Evolutionary conservation across 352 stramenopile species (phyloP), one percentile per base, ranked within the genome.

Genomic region (Globisporangium uncinulatum): DNA sequence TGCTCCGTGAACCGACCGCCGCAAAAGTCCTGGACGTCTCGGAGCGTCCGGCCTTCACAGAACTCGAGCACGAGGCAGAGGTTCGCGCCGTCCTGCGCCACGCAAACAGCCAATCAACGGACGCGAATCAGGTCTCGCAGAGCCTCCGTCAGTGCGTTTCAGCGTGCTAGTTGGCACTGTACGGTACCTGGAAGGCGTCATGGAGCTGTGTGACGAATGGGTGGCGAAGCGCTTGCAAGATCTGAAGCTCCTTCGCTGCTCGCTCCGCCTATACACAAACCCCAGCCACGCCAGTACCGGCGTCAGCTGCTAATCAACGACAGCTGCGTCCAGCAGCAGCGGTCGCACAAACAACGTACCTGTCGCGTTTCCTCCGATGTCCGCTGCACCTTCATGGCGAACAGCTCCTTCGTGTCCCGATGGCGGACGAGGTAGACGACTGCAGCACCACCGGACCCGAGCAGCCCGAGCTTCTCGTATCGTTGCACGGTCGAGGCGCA

Each of bases 381-480:
- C 44, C 46, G 51, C 52, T 68, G 61, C 24, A 73, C 50, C 54
- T 76, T 76, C 51, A 76, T 67, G 2, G 68, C 68, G 47, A 56
- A 70, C 24, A 71, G 46, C 57, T 55, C 15, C 4, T 21, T 39
- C 10, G 54, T 63, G 29, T 17, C 21, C 2, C 43, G 52, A 44
- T 73, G 61, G 9, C 68, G 61, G 43, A 66, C 68, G n/a, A 76
- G 65, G 20, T 66, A 71, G 19, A 76, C 68, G 17, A 65, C 60
- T 1, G 65, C 68, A 4, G 66, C 54, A 29, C 68, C 65, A 4
- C 68, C 68, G 0, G 55, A 51, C n/a, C 64, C 67, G 3, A 75
- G 51, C 31, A 71, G 56, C 29, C 61, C 64, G 17, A 76, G 50
- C 10, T 58, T 58, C 56, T 76, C 68, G 50, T 70, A 76, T 2